These are phyloP conservation scores for Pisolithus microcarpus DNA, from an alignment of 768 basidiomycete genomes.

Conservation along the genomic window DNA sequence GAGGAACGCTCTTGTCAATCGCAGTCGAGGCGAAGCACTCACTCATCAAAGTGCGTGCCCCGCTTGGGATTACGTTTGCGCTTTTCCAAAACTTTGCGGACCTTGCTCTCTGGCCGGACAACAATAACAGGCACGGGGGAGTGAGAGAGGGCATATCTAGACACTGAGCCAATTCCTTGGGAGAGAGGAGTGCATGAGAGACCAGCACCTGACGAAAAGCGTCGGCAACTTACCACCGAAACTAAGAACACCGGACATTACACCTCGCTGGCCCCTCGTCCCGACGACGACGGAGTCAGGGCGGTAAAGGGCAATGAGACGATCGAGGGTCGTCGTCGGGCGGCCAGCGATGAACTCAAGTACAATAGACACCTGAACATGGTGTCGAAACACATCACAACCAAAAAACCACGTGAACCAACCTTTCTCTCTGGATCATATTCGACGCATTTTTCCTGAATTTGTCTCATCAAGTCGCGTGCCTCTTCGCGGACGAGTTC, in stretches of 20 bases:
- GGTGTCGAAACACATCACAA: background rate
- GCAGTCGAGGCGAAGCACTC: constrained; percentile 11
- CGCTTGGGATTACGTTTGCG: constrained; percentile 84
- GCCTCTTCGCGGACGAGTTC: constrained; percentile 79
- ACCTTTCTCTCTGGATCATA: constrained; percentile 75
- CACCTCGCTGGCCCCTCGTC: constrained; percentile 62
- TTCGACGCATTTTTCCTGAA: constrained; percentile 78
- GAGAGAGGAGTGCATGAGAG: background rate
- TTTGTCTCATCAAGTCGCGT: constrained; percentile 64
- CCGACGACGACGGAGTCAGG: constrained; percentile 93
- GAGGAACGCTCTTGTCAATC: background rate
- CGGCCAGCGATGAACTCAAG: constrained; percentile 93
- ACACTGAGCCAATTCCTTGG: constrained; percentile 52
- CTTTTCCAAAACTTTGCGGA: constrained; percentile 79
- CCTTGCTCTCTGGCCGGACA: constrained; percentile 83
- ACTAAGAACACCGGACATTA: constrained; percentile 45
- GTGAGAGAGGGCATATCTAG: constrained; percentile 77
- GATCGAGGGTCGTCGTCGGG: constrained; percentile 83
- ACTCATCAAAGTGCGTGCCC: constrained; percentile 75
- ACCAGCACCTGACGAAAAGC: background rate
- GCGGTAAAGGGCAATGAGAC: constrained; percentile 85
- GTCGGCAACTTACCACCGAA: constrained; percentile 24
- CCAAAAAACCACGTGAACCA: constrained; percentile 8
- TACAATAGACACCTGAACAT: constrained; percentile 68
- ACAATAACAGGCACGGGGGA: constrained; percentile 96